Conservation (phyloP, 192 early-diverging fungal genomes). For the Haplosporangium gracile region DNA sequence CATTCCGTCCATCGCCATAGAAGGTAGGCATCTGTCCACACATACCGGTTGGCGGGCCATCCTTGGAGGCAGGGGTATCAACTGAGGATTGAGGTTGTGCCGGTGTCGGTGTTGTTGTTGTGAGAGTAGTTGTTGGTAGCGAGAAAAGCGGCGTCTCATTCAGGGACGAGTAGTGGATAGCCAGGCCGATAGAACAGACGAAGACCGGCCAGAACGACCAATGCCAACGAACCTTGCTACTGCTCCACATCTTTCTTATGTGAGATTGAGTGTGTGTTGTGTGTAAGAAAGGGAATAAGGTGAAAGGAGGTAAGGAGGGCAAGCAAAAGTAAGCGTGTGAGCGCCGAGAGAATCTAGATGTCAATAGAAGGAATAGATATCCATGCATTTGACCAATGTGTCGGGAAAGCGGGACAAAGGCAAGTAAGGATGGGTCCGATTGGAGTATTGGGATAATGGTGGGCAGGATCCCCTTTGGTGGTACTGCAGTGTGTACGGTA, state of each 20-base stretch:
- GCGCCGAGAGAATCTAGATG: neutral
- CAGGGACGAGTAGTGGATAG: neutral
- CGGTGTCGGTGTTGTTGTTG: neutral
- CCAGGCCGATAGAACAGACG: conserved; percentile 5
- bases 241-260: conserved; percentile 6
- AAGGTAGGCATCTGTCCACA: too few species aligned
- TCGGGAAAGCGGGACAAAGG: neutral
- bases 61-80: neutral
- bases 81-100: neutral
- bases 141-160: neutral
- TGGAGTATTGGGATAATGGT: conserved; percentile 1
- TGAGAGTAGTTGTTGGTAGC: neutral
- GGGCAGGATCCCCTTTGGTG: neutral
- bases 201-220: neutral
- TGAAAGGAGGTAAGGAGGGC: neutral
- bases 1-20: neutral
- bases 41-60: neutral
- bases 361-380: neutral
- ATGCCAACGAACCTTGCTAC: neutral
- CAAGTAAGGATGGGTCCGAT: neutral
- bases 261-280: neutral
- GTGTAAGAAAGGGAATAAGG: neutral
- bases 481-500: too few species aligned
- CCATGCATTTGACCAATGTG: neutral
- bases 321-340: neutral